Conservation (phyloP, 2,329 filamentous ascomycete species). For the Phoma sp. region DNA sequence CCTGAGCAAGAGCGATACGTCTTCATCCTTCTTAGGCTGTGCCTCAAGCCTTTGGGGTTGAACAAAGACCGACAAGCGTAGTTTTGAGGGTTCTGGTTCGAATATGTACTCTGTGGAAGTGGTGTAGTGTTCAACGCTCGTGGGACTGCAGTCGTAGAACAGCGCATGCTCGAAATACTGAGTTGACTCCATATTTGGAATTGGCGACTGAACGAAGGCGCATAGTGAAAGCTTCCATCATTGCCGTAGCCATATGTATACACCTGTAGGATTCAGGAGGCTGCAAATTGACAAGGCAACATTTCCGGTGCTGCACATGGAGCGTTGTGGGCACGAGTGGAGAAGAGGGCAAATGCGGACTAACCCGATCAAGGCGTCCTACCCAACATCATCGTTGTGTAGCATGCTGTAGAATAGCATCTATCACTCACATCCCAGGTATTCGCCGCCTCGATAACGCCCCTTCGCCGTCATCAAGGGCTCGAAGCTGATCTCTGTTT, state of each 20-base stretch:
- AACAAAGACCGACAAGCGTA: background rate
- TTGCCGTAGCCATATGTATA: background rate
- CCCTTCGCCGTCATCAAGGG: too few species aligned
- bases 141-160: slow-evolving; percentile 1
- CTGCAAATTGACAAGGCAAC: background rate
- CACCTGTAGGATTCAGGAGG: background rate
- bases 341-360: background rate
- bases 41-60: background rate
- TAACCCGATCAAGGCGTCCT: background rate
- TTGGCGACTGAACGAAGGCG: background rate
- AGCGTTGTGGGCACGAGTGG: background rate
- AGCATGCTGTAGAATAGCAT: too few species aligned
- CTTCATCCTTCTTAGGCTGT: too few species aligned
- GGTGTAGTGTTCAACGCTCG: background rate
- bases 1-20: too few species aligned
- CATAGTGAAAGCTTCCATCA: background rate
- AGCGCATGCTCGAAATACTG: slow-evolving; percentile 1
- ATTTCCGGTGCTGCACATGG: background rate
- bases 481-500: too few species aligned
- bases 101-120: background rate
- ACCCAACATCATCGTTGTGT: background rate
- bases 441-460: too few species aligned
- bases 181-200: background rate
- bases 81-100: background rate
- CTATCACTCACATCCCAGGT: too few species aligned